Evolutionary conservation across 768 basidiomycete genomes (phyloP).

Genomic region (Gyrodon lividus): DNA sequence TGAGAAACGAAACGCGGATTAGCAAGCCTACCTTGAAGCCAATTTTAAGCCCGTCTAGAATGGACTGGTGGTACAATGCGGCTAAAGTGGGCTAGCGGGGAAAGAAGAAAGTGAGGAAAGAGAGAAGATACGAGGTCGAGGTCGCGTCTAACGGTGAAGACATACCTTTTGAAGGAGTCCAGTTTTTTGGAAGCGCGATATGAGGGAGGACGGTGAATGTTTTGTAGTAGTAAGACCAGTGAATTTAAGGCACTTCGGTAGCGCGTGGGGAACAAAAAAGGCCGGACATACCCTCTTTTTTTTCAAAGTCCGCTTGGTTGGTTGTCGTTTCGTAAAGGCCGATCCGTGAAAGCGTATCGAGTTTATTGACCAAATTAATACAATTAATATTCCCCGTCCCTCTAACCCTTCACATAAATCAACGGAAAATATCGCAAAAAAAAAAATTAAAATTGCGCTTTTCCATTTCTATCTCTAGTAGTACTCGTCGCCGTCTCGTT

Average conservation of each 20-base stretch:
- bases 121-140: slow-evolving; percentile 17
- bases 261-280: slow-evolving; percentile 39
- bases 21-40: slow-evolving; percentile 57
- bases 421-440: background rate
- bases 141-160: slow-evolving; percentile 21
- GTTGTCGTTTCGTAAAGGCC: slow-evolving; percentile 26
- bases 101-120: slow-evolving; percentile 26
- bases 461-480: background rate
- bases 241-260: slow-evolving; percentile 43
- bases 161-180: slow-evolving; percentile 46
- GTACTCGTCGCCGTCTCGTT: background rate
- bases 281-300: slow-evolving; percentile 34
- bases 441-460: background rate
- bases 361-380: background rate
- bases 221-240: slow-evolving; percentile 30
- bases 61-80: slow-evolving; percentile 81
- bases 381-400: background rate
- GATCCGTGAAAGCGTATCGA: slow-evolving; percentile 8
- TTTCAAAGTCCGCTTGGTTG: slow-evolving; percentile 33
- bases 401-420: background rate
- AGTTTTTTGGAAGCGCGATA: slow-evolving; percentile 31
- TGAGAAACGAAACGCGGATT: slow-evolving; percentile 20
- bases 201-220: slow-evolving; percentile 31
- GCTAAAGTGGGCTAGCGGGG: slow-evolving; percentile 44
- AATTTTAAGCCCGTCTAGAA: slow-evolving; percentile 75